A percentile compares a stretch with the other conserved stretches of the same genome.
Conservation (phyloP, 192 early-diverging fungal genomes). For the Coemansia pectinata region DNA sequence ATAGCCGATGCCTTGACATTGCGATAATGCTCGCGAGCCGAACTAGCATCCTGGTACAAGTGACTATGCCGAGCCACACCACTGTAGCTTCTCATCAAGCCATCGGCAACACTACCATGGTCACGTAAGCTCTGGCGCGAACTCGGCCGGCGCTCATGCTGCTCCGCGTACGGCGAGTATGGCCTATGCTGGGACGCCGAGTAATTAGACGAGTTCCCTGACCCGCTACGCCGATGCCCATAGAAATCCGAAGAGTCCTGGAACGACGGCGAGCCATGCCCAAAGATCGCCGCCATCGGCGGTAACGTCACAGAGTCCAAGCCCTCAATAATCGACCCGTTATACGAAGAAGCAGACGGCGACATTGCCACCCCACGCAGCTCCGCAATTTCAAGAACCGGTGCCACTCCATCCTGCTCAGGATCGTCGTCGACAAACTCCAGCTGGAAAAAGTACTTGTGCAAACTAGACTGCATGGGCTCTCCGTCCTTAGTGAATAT, state of each 20-base stretch:
- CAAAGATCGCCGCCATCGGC: constrained; percentile 27
- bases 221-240: constrained; percentile 20
- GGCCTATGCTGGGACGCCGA: constrained; percentile 5
- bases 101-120: not conserved
- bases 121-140: constrained; percentile 1
- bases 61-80: not conserved
- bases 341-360: constrained; percentile 38
- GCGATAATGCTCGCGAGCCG: constrained; percentile 1
- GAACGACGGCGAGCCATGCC: constrained; percentile 1
- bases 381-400: constrained; percentile 43
- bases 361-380: constrained; percentile 30
- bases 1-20: not conserved
- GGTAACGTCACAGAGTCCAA: constrained; percentile 44
- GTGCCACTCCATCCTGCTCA: not conserved
- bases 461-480: constrained; percentile 48
- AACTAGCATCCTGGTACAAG: not conserved
- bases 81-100: not conserved
- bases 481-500: constrained; percentile 53
- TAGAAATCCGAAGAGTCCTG: not conserved
- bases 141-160: constrained; percentile 8
- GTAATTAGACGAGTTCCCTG: constrained; percentile 7
- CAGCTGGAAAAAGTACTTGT: constrained; percentile 56
- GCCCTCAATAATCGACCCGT: constrained; percentile 51
- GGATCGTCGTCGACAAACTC: constrained; percentile 37
- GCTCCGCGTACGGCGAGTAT: constrained; percentile 2